Percentiles rank a stretch among this genome's conserved stretches.
Conservation (phyloP, 176 grass and related monocot genomes). For the Musa acuminata region DNA sequence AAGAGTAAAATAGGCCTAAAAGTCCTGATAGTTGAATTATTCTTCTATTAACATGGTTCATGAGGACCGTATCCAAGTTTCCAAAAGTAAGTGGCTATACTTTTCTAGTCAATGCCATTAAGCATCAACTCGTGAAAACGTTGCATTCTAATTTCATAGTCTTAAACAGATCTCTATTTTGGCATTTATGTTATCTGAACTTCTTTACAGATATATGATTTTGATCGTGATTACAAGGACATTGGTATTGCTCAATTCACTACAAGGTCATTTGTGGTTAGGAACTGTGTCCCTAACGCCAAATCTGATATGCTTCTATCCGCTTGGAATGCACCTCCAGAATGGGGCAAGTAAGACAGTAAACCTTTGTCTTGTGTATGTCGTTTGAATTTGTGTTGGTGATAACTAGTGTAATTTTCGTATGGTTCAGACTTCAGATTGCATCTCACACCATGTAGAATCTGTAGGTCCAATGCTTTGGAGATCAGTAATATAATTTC, state of each 20-base stretch:
- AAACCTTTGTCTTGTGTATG: slow-evolving; percentile 12
- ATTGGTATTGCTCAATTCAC: slow-evolving; percentile 87
- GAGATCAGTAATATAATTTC: background rate
- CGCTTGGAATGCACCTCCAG: slow-evolving; percentile 90
- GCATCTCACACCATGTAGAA: background rate
- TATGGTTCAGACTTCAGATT: background rate
- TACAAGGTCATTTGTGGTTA: slow-evolving; percentile 71
- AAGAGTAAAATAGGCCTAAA: background rate
- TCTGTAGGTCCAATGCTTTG: background rate
- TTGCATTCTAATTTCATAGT: background rate
- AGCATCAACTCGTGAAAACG: background rate
- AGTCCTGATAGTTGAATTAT: slow-evolving; percentile 4
- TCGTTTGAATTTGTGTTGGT: background rate
- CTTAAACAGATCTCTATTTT: slow-evolving; percentile 6
- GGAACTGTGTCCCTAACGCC: slow-evolving; percentile 75
- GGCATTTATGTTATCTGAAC: slow-evolving; percentile 27
- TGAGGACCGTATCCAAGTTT: background rate
- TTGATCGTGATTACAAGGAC: slow-evolving; percentile 95
- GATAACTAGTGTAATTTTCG: background rate
- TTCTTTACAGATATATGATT: slow-evolving; percentile 80
- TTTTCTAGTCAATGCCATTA: background rate
- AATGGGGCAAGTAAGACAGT: slow-evolving; percentile 96
- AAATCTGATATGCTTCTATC: slow-evolving; percentile 86
- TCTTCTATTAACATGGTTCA: slow-evolving; percentile 24
- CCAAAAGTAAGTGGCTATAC: too few relatives aligned